Conservation (phyloP, 768 basidiomycete species). For the Russula lepida region DNA sequence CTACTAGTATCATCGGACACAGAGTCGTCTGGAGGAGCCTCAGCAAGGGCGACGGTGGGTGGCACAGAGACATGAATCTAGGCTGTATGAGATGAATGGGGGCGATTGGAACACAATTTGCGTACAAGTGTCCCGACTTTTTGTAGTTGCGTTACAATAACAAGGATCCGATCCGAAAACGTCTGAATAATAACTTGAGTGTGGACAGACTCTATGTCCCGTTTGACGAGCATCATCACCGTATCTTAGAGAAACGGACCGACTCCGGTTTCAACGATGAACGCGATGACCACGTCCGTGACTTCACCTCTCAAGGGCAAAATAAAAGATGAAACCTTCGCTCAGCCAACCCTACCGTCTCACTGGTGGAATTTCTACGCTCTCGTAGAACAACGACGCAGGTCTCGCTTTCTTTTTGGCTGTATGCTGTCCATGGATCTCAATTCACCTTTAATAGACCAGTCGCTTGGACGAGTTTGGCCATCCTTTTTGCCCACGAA, state of each 20-base stretch:
- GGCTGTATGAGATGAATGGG: slow-evolving; percentile 12
- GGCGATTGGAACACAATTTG: neutral
- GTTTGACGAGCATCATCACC: slow-evolving; percentile 36
- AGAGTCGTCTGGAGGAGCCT: slow-evolving; percentile 30
- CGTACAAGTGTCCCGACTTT: slow-evolving; percentile 83
- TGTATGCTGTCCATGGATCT: neutral
- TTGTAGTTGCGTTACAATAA: slow-evolving; percentile 85
- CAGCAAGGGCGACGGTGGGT: slow-evolving; percentile 44
- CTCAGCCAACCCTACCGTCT: slow-evolving; percentile 1
- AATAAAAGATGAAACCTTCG: slow-evolving; percentile 6
- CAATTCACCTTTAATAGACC: slow-evolving; percentile 37
- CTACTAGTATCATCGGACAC: slow-evolving; percentile 27
- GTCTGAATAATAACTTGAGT: slow-evolving; percentile 75
- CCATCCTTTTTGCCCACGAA: slow-evolving; percentile 62
- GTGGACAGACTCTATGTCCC: slow-evolving; percentile 42
- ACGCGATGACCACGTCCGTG: slow-evolving; percentile 2
- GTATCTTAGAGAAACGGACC: neutral
- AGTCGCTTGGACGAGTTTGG: slow-evolving; percentile 58
- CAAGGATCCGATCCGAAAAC: slow-evolving; percentile 72
- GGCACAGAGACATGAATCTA: slow-evolving; percentile 81
- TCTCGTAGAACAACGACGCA: slow-evolving; percentile 7
- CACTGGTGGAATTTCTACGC: slow-evolving; percentile 17
- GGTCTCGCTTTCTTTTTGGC: neutral
- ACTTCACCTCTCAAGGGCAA: slow-evolving; percentile 13
- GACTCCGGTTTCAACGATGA: neutral